Evolutionary conservation across 805 yeast species (phyloP).

Genomic region (Lachancea cidri): DNA sequence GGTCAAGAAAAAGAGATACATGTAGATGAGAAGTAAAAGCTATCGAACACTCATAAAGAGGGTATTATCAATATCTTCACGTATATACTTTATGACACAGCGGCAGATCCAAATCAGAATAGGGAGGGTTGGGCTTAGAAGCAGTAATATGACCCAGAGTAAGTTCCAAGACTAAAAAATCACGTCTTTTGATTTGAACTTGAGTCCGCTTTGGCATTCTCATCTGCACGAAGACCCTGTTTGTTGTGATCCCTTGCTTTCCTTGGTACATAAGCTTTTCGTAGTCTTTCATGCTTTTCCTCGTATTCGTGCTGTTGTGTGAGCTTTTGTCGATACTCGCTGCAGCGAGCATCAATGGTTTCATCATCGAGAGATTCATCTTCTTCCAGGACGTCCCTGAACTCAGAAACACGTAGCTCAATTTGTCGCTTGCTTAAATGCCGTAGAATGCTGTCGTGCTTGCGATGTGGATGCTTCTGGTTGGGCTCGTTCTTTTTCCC

Average conservation of each 20-base stretch:
- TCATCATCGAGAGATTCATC: constrained; percentile 14
- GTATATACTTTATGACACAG: too few relatives aligned
- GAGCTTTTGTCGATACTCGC: constrained; percentile 14
- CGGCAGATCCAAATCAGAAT: too few relatives aligned
- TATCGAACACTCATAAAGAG: too few relatives aligned
- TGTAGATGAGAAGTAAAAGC: too few relatives aligned
- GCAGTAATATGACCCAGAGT: too few relatives aligned
- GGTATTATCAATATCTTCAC: too few relatives aligned
- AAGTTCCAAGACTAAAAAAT: too few relatives aligned
- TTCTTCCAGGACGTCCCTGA: constrained; percentile 26
- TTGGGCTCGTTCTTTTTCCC: constrained; percentile 6
- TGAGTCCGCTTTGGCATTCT: too few relatives aligned
- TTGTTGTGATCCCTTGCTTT: neutral
- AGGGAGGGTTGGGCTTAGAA: too few relatives aligned
- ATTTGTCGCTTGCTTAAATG: constrained; percentile 24
- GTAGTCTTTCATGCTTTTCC: constrained; percentile 5
- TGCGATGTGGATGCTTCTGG: constrained; percentile 1
- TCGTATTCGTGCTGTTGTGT: constrained; percentile 9
- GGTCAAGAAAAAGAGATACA: neutral
- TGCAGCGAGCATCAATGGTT: constrained; percentile 19
- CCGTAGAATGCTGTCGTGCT: constrained; percentile 9
- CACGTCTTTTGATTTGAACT: too few relatives aligned
- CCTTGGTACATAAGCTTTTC: constrained; percentile 6
- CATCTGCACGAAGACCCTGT: too few relatives aligned
- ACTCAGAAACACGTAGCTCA: constrained; percentile 26